Evolutionary conservation across 2,329 filamentous ascomycete species (phyloP).

Genomic region (Fusarium ambrosium): DNA sequence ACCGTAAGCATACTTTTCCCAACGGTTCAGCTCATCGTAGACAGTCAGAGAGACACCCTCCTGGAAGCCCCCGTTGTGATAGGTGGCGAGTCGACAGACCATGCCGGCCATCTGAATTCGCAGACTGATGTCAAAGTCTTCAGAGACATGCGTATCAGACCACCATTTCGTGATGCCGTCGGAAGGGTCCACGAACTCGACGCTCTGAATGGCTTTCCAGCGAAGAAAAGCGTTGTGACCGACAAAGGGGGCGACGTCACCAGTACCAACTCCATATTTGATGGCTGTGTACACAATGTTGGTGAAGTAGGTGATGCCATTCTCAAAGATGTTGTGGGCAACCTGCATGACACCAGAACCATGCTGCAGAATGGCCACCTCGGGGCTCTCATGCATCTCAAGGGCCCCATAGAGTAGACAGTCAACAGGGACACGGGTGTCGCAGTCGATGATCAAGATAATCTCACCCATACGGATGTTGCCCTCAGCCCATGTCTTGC

Average conservation of each 20-base stretch:
- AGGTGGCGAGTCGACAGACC: conserved; percentile 76
- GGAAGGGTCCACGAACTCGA: conserved; percentile 37
- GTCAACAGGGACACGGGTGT: conserved; percentile 73
- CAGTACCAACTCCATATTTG: conserved; percentile 76
- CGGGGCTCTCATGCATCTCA: conserved; percentile 78
- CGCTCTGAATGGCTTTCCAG: conserved; percentile 62
- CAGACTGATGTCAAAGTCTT: conserved; percentile 83
- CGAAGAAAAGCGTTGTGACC: conserved; percentile 83
- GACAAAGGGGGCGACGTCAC: conserved; percentile 81
- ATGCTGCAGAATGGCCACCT: conserved; percentile 80
- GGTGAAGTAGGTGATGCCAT: conserved; percentile 81
- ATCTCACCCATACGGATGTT: conserved; percentile 71
- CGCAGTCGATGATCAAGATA: conserved; percentile 74
- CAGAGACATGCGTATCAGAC: conserved; percentile 82
- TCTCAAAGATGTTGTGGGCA: conserved; percentile 79
- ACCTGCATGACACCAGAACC: conserved; percentile 84
- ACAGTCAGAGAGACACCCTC: conserved; percentile 81
- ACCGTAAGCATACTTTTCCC: conserved; percentile 82
- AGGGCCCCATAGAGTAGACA: conserved; percentile 77
- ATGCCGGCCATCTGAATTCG: conserved; percentile 78
- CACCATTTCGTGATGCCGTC: conserved; percentile 76
- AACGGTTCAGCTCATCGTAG: conserved; percentile 78
- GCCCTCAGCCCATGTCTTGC: conserved; percentile 68
- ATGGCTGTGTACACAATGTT: conserved; percentile 83
- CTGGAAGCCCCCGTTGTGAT: conserved; percentile 78